Evolutionary conservation across 371 early-diverging fungal species (phyloP), one percentile per base, ranked within the genome.

Genomic region (Phascolomyces articulosus): DNA sequence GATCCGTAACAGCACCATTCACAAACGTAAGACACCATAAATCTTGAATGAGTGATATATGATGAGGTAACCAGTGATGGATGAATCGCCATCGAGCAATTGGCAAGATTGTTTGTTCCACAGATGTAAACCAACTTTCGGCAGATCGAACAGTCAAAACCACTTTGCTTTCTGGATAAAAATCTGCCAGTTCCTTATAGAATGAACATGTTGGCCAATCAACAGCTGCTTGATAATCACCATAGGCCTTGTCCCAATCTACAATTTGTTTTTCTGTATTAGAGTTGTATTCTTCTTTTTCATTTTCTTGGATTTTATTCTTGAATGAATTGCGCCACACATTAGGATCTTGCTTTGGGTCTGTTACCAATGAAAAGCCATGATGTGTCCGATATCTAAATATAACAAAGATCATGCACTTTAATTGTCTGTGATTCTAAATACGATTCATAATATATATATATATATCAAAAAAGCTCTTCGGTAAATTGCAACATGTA

Each of bases 141-240:
- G 79, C 57, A 20, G 56, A 49, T 8, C 77, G 66, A 3, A 66
- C 68, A 1, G 72, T 71, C 29, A 74, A 55, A 7, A 79, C 58
- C 7, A 79, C 73, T 58, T 76, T 79, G n/a, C 73, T 73, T 1
- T 71, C 64, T 2, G 79, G 79, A 38, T 76, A 76, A 15, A 44
- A 24, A 27, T 69, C 41, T 18, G 76, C 31, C 41, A 58, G 6
- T 9, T 34, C n/a, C 13, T 66, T 48, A 16, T 66, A 59, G 10
- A 71, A 70, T 13, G 61, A n/a, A 29, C 40, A 47, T 0, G 64
- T 68, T 9, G 69, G 69, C 47, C 55, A 68, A 31, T 68, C 69
- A 3, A 64, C 23, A 8, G 69, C 64, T 15, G 64, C 69, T 20
- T 59, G 56, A 34, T 60, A 68, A 26, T 11, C 9, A 1, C 24